Evolutionary conservation across 306 rosid genomes (phyloP).

Genomic region (Myrica gale): DNA sequence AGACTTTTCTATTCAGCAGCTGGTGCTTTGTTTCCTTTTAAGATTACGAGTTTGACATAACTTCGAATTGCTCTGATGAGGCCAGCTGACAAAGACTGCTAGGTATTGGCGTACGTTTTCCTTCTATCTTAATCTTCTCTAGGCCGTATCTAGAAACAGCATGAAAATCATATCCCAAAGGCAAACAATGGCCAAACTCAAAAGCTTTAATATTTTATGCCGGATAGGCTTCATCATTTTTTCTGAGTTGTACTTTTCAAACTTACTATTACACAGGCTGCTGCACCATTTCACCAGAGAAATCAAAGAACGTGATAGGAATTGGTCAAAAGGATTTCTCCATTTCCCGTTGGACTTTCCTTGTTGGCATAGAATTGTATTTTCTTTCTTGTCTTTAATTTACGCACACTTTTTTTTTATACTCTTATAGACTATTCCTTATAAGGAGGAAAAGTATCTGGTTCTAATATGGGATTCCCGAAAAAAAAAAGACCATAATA

Average conservation of each 20-base stretch:
- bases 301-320: no score
- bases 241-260: background rate
- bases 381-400: no score
- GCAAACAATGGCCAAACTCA: background rate
- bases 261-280: no score
- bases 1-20: slow-evolving; percentile 30
- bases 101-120: slow-evolving; percentile 21
- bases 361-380: no score
- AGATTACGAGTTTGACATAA: slow-evolving; percentile 7
- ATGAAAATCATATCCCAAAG: background rate
- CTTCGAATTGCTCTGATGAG: slow-evolving; percentile 40
- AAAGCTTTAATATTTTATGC: background rate
- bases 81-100: slow-evolving; percentile 17
- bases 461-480: no score
- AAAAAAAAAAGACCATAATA: no score
- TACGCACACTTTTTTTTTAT: no score
- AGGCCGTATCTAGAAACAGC: slow-evolving; percentile 29
- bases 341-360: no score
- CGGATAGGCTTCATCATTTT: background rate
- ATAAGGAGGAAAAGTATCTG: no score
- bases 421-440: no score
- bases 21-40: slow-evolving; percentile 31
- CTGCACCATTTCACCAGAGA: no score
- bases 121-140: background rate
- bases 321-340: no score